Percentiles rank a stretch among this genome's conserved stretches.
Conservation (phyloP, 306 rosid genomes). For the Crataegus laevigata region DNA sequence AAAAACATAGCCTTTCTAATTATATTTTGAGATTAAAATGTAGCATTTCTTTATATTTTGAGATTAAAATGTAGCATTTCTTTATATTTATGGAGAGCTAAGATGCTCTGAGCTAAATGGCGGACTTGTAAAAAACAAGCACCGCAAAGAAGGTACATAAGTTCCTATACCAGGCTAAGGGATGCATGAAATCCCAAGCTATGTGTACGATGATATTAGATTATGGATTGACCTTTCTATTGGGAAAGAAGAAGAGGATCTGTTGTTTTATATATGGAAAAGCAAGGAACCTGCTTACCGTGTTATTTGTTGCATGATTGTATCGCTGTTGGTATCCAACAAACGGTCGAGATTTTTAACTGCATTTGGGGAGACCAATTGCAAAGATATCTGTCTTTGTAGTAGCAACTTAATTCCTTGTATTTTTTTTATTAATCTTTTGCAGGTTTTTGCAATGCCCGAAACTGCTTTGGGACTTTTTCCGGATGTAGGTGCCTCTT, state of each 20-base stretch:
- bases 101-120: neutral
- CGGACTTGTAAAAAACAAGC: neutral
- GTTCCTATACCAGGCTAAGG: neutral
- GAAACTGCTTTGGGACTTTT: conserved; percentile 93
- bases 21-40: neutral
- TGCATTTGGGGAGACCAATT: neutral
- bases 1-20: too few relatives aligned
- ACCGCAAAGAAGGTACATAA: neutral
- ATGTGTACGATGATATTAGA: neutral
- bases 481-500: conserved; percentile 92
- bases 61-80: neutral
- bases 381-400: neutral
- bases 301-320: neutral
- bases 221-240: neutral
- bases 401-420: neutral
- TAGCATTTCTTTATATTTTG: too few relatives aligned
- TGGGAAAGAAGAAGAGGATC: neutral
- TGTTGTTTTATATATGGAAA: neutral
- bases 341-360: neutral
- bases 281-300: neutral
- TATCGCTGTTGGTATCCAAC: neutral
- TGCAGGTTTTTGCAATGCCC: conserved; percentile 96
- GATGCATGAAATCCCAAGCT: neutral
- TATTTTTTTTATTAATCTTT: conserved; percentile 14
- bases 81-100: too few relatives aligned